A percentile compares a stretch with the other conserved stretches of the same genome.
phyloP scores from a whole-genome alignment of 2,329 filamentous ascomycete species.

The Penicillium sp. region DNA sequence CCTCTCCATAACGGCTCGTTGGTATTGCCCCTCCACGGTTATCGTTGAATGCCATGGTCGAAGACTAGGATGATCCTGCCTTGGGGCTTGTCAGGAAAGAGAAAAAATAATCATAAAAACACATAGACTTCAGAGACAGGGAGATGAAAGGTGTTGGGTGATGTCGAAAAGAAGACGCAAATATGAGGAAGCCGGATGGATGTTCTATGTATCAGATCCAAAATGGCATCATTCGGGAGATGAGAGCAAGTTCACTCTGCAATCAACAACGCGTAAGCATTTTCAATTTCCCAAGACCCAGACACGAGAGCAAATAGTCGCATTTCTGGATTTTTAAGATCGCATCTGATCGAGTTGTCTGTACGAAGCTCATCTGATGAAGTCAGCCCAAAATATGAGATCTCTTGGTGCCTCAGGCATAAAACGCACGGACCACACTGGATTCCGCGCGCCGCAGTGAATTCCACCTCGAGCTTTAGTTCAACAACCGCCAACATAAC shows the following conservation, averaged over 20 bases:
- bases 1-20: conserved; percentile 25
- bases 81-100: neutral
- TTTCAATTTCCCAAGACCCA: conserved; percentile 5
- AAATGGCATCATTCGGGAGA: conserved; percentile 21
- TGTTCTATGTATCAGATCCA: conserved; percentile 26
- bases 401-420: conserved; percentile 24
- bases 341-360: neutral
- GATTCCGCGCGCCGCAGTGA: neutral
- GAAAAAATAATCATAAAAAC: neutral
- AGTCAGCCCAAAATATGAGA: conserved; percentile 21
- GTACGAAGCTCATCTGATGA: conserved; percentile 18
- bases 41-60: conserved; percentile 29
- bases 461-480: conserved; percentile 4
- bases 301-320: neutral
- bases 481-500: too few species aligned
- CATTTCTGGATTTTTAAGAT: neutral
- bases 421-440: conserved; percentile 28
- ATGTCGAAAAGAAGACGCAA: conserved; percentile 10
- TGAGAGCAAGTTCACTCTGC: conserved; percentile 15
- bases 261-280: conserved; percentile 13
- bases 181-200: conserved; percentile 24
- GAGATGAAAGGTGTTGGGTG: conserved; percentile 3
- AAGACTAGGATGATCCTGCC: conserved; percentile 1
- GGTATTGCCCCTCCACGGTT: conserved; percentile 9
- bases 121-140: neutral